These are phyloP conservation scores for Fusarium redolens DNA, from an alignment of 2,329 filamentous ascomycete genomes.

Conservation along the genomic window DNA sequence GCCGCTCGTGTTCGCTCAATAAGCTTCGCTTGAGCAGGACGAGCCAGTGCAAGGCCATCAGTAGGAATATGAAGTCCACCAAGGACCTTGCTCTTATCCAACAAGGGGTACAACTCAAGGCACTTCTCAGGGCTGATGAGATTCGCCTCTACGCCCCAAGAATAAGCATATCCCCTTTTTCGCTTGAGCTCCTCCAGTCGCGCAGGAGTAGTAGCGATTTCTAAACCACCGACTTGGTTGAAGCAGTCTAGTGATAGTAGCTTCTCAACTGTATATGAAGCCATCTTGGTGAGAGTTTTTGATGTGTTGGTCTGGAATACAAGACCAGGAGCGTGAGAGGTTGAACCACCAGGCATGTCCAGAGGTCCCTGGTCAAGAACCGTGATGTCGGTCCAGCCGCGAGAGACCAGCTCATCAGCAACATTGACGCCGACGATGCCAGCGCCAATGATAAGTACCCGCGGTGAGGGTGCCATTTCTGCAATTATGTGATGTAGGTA, in stretches of 20 bases:
- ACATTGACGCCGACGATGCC: constrained; percentile 73
- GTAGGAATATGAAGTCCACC: constrained; percentile 70
- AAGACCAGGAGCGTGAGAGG: constrained; percentile 72
- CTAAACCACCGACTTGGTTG: constrained; percentile 72
- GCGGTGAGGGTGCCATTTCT: constrained; percentile 46
- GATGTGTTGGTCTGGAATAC: constrained; percentile 72
- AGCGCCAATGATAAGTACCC: constrained; percentile 70
- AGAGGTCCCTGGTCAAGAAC: constrained; percentile 73
- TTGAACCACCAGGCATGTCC: constrained; percentile 72
- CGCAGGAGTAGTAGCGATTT: constrained; percentile 70
- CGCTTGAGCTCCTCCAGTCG: constrained; percentile 71
- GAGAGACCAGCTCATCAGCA: constrained; percentile 70
- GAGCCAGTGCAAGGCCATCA: constrained; percentile 70
- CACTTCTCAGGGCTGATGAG: constrained; percentile 66
- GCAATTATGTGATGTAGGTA: not conserved
- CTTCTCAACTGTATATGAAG: constrained; percentile 71
- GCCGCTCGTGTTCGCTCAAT: constrained; percentile 67
- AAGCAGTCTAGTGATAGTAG: constrained; percentile 68
- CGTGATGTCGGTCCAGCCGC: constrained; percentile 73
- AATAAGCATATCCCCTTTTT: constrained; percentile 69
- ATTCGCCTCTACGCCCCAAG: constrained; percentile 69
- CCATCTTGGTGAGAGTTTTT: constrained; percentile 68
- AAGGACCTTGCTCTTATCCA: constrained; percentile 64
- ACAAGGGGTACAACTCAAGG: constrained; percentile 62
- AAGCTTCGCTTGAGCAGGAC: constrained; percentile 69